phyloP scores from a whole-genome alignment of 202 grass and related monocot species.

The Miscanthus sacchariflorus region DNA sequence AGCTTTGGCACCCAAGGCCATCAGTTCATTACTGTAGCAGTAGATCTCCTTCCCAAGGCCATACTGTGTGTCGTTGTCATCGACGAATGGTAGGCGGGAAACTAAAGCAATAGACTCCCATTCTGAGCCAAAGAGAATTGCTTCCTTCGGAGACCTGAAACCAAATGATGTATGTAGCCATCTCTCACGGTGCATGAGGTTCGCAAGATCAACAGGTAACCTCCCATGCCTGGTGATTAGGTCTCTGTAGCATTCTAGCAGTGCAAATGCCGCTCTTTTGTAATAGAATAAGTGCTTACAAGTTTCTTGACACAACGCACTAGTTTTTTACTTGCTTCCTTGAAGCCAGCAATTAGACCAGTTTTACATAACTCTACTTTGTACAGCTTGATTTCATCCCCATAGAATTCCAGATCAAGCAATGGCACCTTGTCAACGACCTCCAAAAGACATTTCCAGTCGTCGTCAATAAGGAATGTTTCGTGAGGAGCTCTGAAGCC shows the following conservation, averaged over 20 bases:
- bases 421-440: slow-evolving; percentile 36
- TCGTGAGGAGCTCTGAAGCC: slow-evolving; percentile 60
- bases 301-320: slow-evolving; percentile 37
- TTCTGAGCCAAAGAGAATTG: slow-evolving; percentile 56
- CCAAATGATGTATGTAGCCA: slow-evolving; percentile 63
- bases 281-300: slow-evolving; percentile 27
- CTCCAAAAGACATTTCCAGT: slow-evolving; percentile 57
- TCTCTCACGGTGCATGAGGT: slow-evolving; percentile 40
- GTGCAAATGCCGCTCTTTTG: slow-evolving; percentile 41
- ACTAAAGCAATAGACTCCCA: slow-evolving; percentile 51
- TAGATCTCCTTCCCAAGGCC: slow-evolving; percentile 48
- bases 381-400: slow-evolving; percentile 47
- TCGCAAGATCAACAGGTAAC: slow-evolving; percentile 44
- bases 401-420: slow-evolving; percentile 68
- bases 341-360: slow-evolving; percentile 49
- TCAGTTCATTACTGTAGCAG: slow-evolving; percentile 60
- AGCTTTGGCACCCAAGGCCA: slow-evolving; percentile 50
- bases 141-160: slow-evolving; percentile 44
- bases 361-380: slow-evolving; percentile 50
- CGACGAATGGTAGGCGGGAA: slow-evolving; percentile 62
- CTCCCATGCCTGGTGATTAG: slow-evolving; percentile 34
- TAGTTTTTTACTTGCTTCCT: slow-evolving; percentile 47
- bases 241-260: slow-evolving; percentile 45
- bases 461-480: slow-evolving; percentile 46
- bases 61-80: slow-evolving; percentile 34